Conservation (phyloP, 2,329 filamentous ascomycete species). For the Verticillium tricorpus region DNA sequence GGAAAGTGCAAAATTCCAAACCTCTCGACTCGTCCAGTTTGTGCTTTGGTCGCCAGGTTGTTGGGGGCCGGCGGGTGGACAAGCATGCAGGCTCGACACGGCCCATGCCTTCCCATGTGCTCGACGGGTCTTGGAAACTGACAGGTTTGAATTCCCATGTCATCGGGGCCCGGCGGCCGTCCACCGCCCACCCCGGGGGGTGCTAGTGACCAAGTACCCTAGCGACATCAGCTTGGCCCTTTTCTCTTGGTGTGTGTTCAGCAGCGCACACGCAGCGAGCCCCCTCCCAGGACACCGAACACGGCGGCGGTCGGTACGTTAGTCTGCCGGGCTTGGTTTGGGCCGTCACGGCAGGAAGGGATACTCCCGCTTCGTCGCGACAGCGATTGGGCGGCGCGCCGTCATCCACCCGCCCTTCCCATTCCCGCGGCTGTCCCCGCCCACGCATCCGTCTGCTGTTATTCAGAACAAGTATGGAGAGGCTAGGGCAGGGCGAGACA, state of each 20-base stretch:
- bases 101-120: background rate
- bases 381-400: slow-evolving; percentile 9
- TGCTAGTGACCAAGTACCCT: background rate
- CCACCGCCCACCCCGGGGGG: background rate
- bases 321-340: background rate
- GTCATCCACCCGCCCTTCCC: slow-evolving; percentile 12
- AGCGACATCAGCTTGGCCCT: background rate
- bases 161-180: background rate
- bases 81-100: background rate
- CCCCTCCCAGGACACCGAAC: background rate
- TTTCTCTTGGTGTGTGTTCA: background rate
- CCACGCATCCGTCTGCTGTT: background rate
- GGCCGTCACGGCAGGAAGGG: background rate
- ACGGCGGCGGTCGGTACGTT: background rate
- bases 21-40: too few relatives aligned
- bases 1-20: background rate
- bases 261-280: background rate
- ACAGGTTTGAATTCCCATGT: background rate
- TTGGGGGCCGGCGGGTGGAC: background rate
- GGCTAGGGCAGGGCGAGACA: background rate
- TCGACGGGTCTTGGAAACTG: background rate
- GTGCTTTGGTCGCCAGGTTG: background rate
- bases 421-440: slow-evolving; percentile 8
- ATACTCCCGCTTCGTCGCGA: background rate
- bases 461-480: background rate